Percentiles rank a stretch among this genome's conserved stretches.
Evolutionary conservation across 2,329 filamentous ascomycete genomes (phyloP).

Genomic region (Pseudogymnoascus sp.): DNA sequence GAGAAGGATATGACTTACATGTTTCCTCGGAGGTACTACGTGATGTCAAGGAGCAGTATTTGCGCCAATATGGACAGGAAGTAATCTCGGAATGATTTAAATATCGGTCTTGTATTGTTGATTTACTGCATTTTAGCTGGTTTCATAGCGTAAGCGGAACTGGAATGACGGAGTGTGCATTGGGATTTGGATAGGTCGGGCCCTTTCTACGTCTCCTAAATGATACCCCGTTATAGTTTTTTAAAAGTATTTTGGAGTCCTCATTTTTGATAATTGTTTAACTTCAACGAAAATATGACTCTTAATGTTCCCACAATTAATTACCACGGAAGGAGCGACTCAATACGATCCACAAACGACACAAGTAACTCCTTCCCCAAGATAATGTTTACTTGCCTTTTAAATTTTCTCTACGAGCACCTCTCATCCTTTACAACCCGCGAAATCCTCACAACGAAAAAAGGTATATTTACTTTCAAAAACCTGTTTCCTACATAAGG

Average conservation of each 20-base stretch:
- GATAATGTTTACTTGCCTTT: background rate
- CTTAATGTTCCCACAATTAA: background rate
- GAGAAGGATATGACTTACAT: background rate
- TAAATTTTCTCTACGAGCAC: background rate
- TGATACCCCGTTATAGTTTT: background rate
- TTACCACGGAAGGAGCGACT: background rate
- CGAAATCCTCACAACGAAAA: background rate
- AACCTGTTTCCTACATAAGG: background rate
- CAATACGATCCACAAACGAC: background rate
- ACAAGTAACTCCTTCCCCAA: background rate
- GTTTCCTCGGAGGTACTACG: background rate
- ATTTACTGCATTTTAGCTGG: constrained; percentile 1
- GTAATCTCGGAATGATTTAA: constrained; percentile 2
- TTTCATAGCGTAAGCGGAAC: background rate
- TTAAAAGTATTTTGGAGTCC: background rate
- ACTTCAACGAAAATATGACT: background rate
- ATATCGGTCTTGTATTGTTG: background rate
- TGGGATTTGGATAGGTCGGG: background rate
- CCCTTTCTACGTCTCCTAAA: background rate
- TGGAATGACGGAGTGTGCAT: background rate
- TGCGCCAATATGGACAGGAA: background rate
- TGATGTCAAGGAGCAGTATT: background rate
- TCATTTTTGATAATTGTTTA: background rate
- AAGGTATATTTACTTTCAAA: background rate
- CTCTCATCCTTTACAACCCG: background rate